Evolutionary conservation across 306 rosid species (phyloP).

Genomic region (Casuarina equisetifolia): DNA sequence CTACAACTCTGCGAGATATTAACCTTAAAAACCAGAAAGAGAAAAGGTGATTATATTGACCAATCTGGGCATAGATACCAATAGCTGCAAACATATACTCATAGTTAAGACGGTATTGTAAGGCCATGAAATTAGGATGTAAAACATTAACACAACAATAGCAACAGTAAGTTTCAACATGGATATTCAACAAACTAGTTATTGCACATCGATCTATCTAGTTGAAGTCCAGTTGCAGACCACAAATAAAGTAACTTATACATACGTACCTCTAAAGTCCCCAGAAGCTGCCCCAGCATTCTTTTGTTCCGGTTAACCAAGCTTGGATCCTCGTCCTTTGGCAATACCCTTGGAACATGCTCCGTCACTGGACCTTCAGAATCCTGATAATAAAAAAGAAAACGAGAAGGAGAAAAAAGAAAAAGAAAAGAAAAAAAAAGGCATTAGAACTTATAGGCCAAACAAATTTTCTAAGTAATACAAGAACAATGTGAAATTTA

Average conservation of each 20-base stretch:
- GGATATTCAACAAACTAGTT: not conserved
- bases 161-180: not conserved
- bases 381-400: conserved; percentile 45
- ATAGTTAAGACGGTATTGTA: not conserved
- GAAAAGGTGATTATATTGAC: not conserved
- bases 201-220: not conserved
- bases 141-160: not conserved
- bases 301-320: conserved; percentile 89
- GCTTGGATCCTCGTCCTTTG: conserved; percentile 88
- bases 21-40: not conserved
- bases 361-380: conserved; percentile 58
- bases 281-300: conserved; percentile 96
- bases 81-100: not conserved
- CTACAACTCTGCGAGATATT: not conserved
- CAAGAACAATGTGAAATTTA: conserved; percentile 19
- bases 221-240: not conserved
- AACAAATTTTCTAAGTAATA: conserved; percentile 20
- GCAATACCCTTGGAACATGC: conserved; percentile 80
- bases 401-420: not conserved
- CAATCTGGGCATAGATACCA: not conserved
- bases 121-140: not conserved
- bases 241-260: conserved; percentile 14
- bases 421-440: not conserved
- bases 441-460: conserved; percentile 16
- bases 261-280: conserved; percentile 79